A percentile compares a stretch with the other conserved stretches of the same genome.
Conservation (phyloP, 352 stramenopile genomes). For the Globisporangium orthogonon region DNA sequence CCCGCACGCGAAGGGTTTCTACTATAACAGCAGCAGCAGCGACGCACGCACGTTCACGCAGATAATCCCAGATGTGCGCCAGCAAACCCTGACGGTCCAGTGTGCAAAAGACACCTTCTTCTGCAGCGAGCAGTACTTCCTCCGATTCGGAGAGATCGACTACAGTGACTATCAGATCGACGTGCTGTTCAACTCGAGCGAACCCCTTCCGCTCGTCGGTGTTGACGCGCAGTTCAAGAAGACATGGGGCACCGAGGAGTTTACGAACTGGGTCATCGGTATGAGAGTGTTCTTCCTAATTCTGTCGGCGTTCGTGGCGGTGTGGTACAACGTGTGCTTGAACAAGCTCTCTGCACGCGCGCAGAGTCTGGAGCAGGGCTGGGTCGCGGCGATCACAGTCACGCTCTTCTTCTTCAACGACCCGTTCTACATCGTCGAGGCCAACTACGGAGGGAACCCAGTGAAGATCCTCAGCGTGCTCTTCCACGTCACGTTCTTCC, state of each 20-base stretch:
- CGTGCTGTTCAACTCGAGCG: conserved; percentile 49
- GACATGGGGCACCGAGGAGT: conserved; percentile 38
- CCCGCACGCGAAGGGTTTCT: conserved; percentile 44
- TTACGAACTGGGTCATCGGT: conserved; percentile 53
- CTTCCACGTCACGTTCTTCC: conserved; percentile 58
- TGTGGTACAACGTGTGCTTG: conserved; percentile 39
- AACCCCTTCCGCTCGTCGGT: conserved; percentile 25
- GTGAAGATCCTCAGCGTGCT: conserved; percentile 39
- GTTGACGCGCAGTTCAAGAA: conserved; percentile 45
- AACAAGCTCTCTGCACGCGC: conserved; percentile 36
- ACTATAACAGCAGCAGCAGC: conserved; percentile 23
- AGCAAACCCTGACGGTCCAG: conserved; percentile 27
- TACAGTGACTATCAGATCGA: conserved; percentile 48
- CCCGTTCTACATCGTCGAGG: conserved; percentile 48
- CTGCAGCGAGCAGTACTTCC: conserved; percentile 41
- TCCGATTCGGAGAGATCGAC: conserved; percentile 49
- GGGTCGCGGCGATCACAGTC: conserved; percentile 35
- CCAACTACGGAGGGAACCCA: conserved; percentile 36
- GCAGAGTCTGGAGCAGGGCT: conserved; percentile 56
- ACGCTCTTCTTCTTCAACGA: conserved; percentile 55
- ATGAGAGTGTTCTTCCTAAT: conserved; percentile 54
- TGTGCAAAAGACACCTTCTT: conserved; percentile 24
- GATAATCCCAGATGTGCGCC: conserved; percentile 27
- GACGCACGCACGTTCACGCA: conserved; percentile 28
- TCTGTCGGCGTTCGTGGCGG: conserved; percentile 22